Base-by-base conservation (phyloP, 2,329 filamentous ascomycete genomes). In the Pestalotiopsis sp. region DNA sequence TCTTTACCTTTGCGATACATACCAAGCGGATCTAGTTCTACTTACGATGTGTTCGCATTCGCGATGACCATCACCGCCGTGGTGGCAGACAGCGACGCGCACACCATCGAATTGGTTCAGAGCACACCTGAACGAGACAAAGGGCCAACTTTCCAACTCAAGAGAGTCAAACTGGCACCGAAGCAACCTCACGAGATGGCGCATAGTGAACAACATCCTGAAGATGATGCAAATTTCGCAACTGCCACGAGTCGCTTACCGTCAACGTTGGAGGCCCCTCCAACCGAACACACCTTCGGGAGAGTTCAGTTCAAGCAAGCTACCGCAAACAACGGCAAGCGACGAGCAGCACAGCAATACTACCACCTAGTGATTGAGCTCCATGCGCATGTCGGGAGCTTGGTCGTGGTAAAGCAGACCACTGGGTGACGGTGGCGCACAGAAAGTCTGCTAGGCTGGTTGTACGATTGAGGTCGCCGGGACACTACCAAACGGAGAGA, bases 241-340 rank as follows among this genome's bases (percentile, higher is more conserved):
- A 23, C 20, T 88, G 86, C 70, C 75, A 31, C 80, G 82, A 65
- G 14, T n/a, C 41, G 9, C 31, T 9, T 23, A 75, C 82, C 7
- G 31, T 6, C 31, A 38, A 71, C 72, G 13, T 77, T 79, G 17
- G 76, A 80, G 64, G 73, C 66, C 59, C 80, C 81, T 17, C 82
- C 85, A 3, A 86, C 82, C 5, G 87, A 90, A 73, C 85, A 89
- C 71, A 89, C 86, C 0, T 98, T 97, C 77, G 94, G 97, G 77
- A 90, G 94, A 13, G 95, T 97, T 65, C 94, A 97, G 75, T 98
- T 97, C 86, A 97, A 97, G 79, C 93, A 93, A 72, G 94, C 94
- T 1, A 97, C 94, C 0, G 93, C 94, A 25, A 98, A 97, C 82
- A 98, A 97, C 73, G 94, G 94, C 61, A 97, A 97, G 79, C 87